Evolutionary conservation across 1,284 basidiomycete species (phyloP), one percentile per base, ranked within the genome.

Genomic region (Rhodofomes roseus): DNA sequence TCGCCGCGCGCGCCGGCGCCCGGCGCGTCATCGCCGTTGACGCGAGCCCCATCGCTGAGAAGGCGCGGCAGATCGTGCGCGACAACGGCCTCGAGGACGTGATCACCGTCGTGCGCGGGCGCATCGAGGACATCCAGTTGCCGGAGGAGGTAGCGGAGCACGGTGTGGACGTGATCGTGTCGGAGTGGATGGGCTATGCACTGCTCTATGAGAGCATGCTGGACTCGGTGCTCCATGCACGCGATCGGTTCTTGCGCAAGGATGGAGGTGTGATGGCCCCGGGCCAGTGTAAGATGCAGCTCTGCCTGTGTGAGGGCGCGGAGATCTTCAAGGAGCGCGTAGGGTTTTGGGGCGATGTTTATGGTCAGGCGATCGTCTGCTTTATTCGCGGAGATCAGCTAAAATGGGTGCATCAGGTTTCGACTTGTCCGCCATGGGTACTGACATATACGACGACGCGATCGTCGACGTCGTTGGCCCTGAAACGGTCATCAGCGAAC

Each of bases 141-240:
- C 88, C 92, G 2, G 84, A 87, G 25, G 84, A 76, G 29, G 78
- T 89, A 51, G 79, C 84, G 37, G 7, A 6, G 34, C 7, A 12
- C 16, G 81, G 92, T 54, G 95, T 98, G 37, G 96, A 98, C 72
- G 83, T 98, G 55, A 95, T 99, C 71, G 81, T 98, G 54, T 95
- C 92, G 31, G 96, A 99, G 75, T 99, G 96, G 96, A 98, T 98
- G 96, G 93, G 93, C 4, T 95, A 95, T 70, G 91, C 90, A 37
- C 79, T 95, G 25, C 81, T 97, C 23, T 98, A 98, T 74, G 96
- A 99, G 75, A 93, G 91, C 50, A 98, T 98, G 96, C 83, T 98
- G 25, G 96, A 98, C 72, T 97, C 95, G 0, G 96, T 98, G 6
- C 78, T 99, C 11, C 77, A 80, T 59, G 96, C 96, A 0, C 82